phyloP scores from a whole-genome alignment of 306 rosid genomes.

The Bauhinia variegata region DNA sequence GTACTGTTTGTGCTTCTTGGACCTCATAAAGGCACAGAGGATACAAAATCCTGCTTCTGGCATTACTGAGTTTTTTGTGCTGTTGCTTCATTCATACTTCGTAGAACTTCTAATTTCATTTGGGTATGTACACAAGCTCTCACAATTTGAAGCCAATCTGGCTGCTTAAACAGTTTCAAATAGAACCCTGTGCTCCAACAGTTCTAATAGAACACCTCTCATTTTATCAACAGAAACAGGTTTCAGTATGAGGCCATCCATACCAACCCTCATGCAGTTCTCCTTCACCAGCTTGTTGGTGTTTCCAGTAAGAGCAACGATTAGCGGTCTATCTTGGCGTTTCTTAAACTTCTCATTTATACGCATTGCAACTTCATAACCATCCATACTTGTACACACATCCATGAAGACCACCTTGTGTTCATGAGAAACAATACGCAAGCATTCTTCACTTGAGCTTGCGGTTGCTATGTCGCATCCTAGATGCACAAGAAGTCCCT shows the following conservation, averaged over 20 bases:
- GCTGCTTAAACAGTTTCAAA: slow-evolving; percentile 56
- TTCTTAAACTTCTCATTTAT: slow-evolving; percentile 68
- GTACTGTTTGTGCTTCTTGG: slow-evolving; percentile 12
- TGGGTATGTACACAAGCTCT: slow-evolving; percentile 40
- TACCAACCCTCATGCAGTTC: slow-evolving; percentile 80
- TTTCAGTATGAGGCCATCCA: slow-evolving; percentile 78
- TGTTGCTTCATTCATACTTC: slow-evolving; percentile 33
- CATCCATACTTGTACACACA: slow-evolving; percentile 65
- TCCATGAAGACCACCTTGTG: slow-evolving; percentile 84
- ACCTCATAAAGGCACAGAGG: slow-evolving; percentile 10
- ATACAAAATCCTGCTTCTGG: background rate
- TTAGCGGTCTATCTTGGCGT: slow-evolving; percentile 71
- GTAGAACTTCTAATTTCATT: slow-evolving; percentile 26
- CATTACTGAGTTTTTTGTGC: slow-evolving; percentile 32
- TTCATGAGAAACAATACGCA: slow-evolving; percentile 64
- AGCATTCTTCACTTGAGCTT: slow-evolving; percentile 70
- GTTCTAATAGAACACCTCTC: slow-evolving; percentile 73
- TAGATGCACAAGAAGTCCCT: slow-evolving; percentile 83
- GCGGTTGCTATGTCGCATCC: slow-evolving; percentile 80
- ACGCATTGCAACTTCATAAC: slow-evolving; percentile 61
- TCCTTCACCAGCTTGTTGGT: slow-evolving; percentile 74
- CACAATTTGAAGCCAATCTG: slow-evolving; percentile 23
- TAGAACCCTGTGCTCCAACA: slow-evolving; percentile 71
- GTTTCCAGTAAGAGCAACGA: slow-evolving; percentile 79
- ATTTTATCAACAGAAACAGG: slow-evolving; percentile 91